Evolutionary conservation across 306 rosid genomes (phyloP).

Genomic region (Hippophae gyantsensis): DNA sequence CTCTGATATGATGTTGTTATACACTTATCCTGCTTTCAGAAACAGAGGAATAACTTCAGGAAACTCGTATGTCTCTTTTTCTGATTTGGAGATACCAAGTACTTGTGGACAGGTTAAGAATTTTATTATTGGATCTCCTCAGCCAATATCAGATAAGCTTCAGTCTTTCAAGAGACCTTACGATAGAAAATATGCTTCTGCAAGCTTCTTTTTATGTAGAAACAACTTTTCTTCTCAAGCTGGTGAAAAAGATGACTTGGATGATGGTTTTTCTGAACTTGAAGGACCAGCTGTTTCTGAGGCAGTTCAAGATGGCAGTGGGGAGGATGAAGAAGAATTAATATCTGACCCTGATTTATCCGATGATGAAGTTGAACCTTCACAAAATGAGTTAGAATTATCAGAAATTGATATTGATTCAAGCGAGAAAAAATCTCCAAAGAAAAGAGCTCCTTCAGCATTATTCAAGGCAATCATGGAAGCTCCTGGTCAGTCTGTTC

Average conservation of each 20-base stretch:
- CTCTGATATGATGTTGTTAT: neutral
- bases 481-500: conserved; percentile 28
- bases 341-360: conserved; percentile 30
- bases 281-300: conserved; percentile 25
- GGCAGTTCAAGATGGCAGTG: conserved; percentile 5
- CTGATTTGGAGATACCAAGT: conserved; percentile 28
- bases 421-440: conserved; percentile 8
- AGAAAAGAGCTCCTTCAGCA: conserved; percentile 23
- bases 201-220: conserved; percentile 17
- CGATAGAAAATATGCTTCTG: conserved; percentile 27
- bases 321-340: conserved; percentile 18
- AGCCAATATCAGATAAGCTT: conserved; percentile 3
- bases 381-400: conserved; percentile 39
- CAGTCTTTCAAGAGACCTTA: conserved; percentile 14
- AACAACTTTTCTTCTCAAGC: conserved; percentile 63
- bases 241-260: conserved; percentile 59
- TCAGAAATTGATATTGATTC: conserved; percentile 25
- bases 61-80: conserved; percentile 27
- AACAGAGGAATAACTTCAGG: conserved; percentile 26
- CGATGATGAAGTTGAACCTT: conserved; percentile 34
- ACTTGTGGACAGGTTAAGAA: conserved; percentile 20
- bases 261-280: conserved; percentile 74
- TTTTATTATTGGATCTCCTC: conserved; percentile 19
- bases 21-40: conserved; percentile 30
- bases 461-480: conserved; percentile 34